Conservation (phyloP, 129 eudicot genomes). For the Artemisia argyi region DNA sequence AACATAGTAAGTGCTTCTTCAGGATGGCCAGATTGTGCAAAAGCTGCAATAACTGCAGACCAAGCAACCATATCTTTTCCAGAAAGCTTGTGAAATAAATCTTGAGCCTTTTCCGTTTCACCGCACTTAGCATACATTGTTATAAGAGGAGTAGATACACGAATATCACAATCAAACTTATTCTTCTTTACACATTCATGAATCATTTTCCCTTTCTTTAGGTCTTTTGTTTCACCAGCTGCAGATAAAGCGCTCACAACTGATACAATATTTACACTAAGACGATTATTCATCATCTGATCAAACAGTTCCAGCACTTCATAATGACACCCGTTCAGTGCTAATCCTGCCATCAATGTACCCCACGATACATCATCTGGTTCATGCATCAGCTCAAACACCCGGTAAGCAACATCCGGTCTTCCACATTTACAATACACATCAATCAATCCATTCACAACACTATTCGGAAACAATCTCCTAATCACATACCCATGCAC, state of each 20-base stretch:
- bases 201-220: slow-evolving; percentile 50
- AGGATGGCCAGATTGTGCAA: slow-evolving; percentile 53
- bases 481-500: slow-evolving; percentile 53
- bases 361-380: slow-evolving; percentile 74
- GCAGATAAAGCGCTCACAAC: slow-evolving; percentile 60
- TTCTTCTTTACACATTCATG: slow-evolving; percentile 52
- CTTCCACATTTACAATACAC: slow-evolving; percentile 56
- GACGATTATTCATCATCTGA: slow-evolving; percentile 36
- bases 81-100: slow-evolving; percentile 43
- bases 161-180: slow-evolving; percentile 48
- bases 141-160: slow-evolving; percentile 57
- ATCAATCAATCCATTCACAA: slow-evolving; percentile 65
- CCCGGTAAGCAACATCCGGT: slow-evolving; percentile 32
- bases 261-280: slow-evolving; percentile 50
- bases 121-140: slow-evolving; percentile 76
- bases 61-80: slow-evolving; percentile 73
- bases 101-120: slow-evolving; percentile 46
- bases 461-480: slow-evolving; percentile 41
- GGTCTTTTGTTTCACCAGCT: slow-evolving; percentile 56
- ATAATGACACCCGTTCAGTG: slow-evolving; percentile 40
- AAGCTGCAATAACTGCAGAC: slow-evolving; percentile 72
- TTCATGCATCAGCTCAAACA: slow-evolving; percentile 47
- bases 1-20: slow-evolving; percentile 56
- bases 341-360: slow-evolving; percentile 73
- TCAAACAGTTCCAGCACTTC: slow-evolving; percentile 55